phyloP scores from a whole-genome alignment of 2,329 filamentous ascomycete genomes.

The Trichoderma hamatum region DNA sequence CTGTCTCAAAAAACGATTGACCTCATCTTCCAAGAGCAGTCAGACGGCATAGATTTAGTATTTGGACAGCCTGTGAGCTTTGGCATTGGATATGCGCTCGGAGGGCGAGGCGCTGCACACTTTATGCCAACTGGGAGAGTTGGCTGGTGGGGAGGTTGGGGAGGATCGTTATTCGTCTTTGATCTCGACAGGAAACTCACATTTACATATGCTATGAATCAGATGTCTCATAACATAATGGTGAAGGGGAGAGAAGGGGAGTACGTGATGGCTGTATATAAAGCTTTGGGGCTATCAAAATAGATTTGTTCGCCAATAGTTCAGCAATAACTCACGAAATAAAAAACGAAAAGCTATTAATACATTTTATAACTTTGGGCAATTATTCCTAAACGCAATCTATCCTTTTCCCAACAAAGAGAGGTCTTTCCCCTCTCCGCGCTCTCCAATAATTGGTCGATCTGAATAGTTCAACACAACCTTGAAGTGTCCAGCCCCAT shows the following conservation, averaged over 20 bases:
- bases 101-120: not conserved
- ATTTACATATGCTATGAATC: conserved; percentile 48
- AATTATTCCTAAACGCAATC: not conserved
- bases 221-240: conserved; percentile 15
- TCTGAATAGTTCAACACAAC: not conserved
- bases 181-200: conserved; percentile 48
- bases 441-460: conserved; percentile 12
- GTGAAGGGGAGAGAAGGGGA: not conserved
- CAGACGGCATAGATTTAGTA: conserved; percentile 46
- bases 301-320: not conserved
- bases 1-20: conserved; percentile 48
- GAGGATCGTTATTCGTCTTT: conserved; percentile 48
- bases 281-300: not conserved
- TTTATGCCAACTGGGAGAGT: conserved; percentile 37
- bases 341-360: no score
- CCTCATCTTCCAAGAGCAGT: conserved; percentile 50
- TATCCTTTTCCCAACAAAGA: not conserved
- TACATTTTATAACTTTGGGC: no score
- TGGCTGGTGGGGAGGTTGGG: conserved; percentile 50
- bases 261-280: conserved; percentile 15
- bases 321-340: not conserved
- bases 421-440: conserved; percentile 1
- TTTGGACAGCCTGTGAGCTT: conserved; percentile 41
- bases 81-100: conserved; percentile 44
- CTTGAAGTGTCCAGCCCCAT: conserved; percentile 14